Base-by-base conservation (phyloP, 805 yeast species). In the Middelhovenomyces tepae region DNA sequence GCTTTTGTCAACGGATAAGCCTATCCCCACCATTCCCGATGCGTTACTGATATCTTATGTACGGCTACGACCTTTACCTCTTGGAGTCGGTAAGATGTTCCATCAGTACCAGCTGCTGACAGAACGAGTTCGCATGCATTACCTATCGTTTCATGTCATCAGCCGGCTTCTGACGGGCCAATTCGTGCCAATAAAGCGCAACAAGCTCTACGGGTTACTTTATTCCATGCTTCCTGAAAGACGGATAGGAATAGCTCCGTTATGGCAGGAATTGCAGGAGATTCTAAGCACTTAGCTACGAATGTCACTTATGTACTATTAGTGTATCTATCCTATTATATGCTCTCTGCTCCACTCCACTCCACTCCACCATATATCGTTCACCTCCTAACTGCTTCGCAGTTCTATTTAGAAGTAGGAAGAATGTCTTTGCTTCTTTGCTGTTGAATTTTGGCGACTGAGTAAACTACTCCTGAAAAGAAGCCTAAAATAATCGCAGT, bases 371-470 rank as follows among this genome's bases (percentile, higher is more conserved):
- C n/a, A n/a, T n/a, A n/a, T n/a, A 23, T 23, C 14, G 5, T 7
- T 23, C 14, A 6, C 6, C 14, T 7, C 27, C 6, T 23, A 11
- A 5, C 6, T n/a, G 7, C 27, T 11, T n/a, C 6, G 27, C 27
- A 13, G 13, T 7, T 11, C 27, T n/a, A 5, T 8, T 7, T 14
- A 16, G 15, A 35, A 21, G 31, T 36, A 22, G 39, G 39, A 9
- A 36, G 27, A n/a, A 37, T 23, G 34, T 52, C 42, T 34, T 57
- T 57, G 27, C 52, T 59, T 57, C 68, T 75, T 54, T 69, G 72
- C 66, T 87, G 94, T 69, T 78, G 80, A 67, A 87, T 85, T 68
- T 87, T 91, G 44, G 97, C 95, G 45, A 83, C 81, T 40, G 96
- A 89, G 60, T 91, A 91, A 34, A 87, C 95, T 47, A 91, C 66